phyloP scores from a whole-genome alignment of 108 stramenopile genomes.

The Epipyxis sp. region DNA sequence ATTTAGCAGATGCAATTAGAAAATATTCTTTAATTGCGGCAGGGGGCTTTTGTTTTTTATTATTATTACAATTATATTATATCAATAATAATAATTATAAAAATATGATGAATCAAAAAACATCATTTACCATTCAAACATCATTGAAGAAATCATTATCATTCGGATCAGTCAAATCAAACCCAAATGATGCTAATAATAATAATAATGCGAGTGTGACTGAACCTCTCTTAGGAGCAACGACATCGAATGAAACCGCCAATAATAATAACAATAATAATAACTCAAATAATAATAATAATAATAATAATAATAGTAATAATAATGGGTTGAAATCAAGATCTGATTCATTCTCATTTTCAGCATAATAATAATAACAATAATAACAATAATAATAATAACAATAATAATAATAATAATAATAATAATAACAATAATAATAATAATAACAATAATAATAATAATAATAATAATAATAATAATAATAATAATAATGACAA shows the following conservation, averaged over 20 bases:
- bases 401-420: neutral
- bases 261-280: neutral
- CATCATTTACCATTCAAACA: neutral
- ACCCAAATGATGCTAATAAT: neutral
- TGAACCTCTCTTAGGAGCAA: neutral
- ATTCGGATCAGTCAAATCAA: neutral
- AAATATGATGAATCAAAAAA: neutral
- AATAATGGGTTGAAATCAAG: neutral
- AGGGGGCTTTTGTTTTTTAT: conserved; percentile 22
- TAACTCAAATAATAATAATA: neutral
- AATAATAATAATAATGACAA: too few species aligned
- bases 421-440: neutral
- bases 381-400: neutral
- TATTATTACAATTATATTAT: conserved; percentile 4
- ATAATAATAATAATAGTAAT: neutral
- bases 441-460: neutral
- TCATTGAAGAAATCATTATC: neutral
- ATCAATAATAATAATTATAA: neutral
- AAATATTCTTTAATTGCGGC: conserved; percentile 4
- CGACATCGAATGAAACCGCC: neutral
- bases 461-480: too few species aligned
- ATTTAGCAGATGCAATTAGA: conserved; percentile 20
- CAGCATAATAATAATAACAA: neutral
- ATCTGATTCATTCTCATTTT: neutral
- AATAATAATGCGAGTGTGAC: neutral